A percentile compares a stretch with the other conserved stretches of the same genome.
phyloP scores from a whole-genome alignment of 129 eudicot genomes.

The Artemisia argyi region DNA sequence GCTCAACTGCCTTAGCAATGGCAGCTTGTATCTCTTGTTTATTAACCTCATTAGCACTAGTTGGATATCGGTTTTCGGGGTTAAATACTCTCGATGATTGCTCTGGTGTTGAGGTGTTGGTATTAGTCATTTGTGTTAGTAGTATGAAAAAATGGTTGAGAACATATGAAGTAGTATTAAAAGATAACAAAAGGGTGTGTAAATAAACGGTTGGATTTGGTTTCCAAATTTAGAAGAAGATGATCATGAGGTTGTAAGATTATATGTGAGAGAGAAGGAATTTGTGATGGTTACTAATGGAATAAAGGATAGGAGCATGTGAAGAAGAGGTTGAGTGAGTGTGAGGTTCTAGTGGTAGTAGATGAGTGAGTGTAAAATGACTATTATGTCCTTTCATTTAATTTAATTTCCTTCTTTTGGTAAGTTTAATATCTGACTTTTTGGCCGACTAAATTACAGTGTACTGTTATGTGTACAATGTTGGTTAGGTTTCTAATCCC shows the following conservation, averaged over 20 bases:
- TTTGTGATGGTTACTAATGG: constrained; percentile 36
- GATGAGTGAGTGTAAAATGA: constrained; percentile 9
- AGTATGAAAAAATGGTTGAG: background rate
- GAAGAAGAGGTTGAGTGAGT: constrained; percentile 19
- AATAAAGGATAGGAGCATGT: constrained; percentile 34
- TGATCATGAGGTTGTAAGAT: background rate
- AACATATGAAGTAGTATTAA: background rate
- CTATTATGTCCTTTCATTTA: constrained; percentile 30
- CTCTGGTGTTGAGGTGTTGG: constrained; percentile 20
- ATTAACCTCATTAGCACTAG: constrained; percentile 32
- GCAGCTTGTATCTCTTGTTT: constrained; percentile 77
- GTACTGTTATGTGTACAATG: no score
- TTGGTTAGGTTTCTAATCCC: no score
- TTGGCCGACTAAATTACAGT: background rate
- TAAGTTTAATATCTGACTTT: background rate
- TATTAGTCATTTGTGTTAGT: constrained; percentile 43
- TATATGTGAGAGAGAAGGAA: constrained; percentile 9
- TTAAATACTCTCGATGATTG: constrained; percentile 7
- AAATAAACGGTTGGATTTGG: constrained; percentile 34
- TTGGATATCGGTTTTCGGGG: background rate
- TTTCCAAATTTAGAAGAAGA: constrained; percentile 11
- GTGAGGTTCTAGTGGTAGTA: constrained; percentile 1
- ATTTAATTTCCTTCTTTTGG: background rate
- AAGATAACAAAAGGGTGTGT: background rate
- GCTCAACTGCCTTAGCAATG: constrained; percentile 92